Evolutionary conservation across 805 yeast genomes (phyloP).

Genomic region (Blastobotrys americana): DNA sequence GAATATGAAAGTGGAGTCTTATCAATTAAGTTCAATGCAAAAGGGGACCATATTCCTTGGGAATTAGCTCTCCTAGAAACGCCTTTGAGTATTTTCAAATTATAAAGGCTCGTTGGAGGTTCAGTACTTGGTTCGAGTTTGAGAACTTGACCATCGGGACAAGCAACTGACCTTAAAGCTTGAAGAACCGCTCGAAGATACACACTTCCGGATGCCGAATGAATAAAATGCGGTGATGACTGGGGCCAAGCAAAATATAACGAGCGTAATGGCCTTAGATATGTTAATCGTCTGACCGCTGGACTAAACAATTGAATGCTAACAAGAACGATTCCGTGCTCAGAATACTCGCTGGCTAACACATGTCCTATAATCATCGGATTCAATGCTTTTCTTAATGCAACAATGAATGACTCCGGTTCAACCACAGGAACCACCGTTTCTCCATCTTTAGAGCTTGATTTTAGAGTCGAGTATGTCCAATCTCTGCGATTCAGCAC

Average conservation of each 20-base stretch:
- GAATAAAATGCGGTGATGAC: conserved; percentile 60
- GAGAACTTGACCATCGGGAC: conserved; percentile 39
- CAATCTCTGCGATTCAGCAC: conserved; percentile 31
- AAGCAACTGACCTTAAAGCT: conserved; percentile 48
- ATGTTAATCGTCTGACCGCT: background rate
- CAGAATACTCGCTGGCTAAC: conserved; percentile 59
- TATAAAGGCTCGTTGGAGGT: conserved; percentile 42
- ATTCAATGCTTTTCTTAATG: conserved; percentile 40
- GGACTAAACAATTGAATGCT: conserved; percentile 64
- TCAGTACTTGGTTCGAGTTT: conserved; percentile 34
- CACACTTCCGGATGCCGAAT: conserved; percentile 41
- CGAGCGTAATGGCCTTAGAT: conserved; percentile 45
- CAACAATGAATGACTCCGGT: conserved; percentile 45
- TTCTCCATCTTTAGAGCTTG: conserved; percentile 20
- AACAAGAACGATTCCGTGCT: conserved; percentile 50
- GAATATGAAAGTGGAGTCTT: conserved; percentile 47
- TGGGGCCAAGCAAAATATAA: conserved; percentile 60
- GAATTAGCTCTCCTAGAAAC: conserved; percentile 54
- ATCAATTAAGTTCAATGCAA: conserved; percentile 63
- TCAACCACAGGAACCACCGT: conserved; percentile 35
- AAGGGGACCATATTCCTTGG: conserved; percentile 63
- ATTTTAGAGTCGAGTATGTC: conserved; percentile 29
- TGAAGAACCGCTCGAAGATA: conserved; percentile 52
- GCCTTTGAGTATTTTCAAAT: conserved; percentile 53
- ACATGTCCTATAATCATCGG: conserved; percentile 37